Evolutionary conservation across 768 basidiomycete species (phyloP).

Genomic region (Pleurotus djamor): DNA sequence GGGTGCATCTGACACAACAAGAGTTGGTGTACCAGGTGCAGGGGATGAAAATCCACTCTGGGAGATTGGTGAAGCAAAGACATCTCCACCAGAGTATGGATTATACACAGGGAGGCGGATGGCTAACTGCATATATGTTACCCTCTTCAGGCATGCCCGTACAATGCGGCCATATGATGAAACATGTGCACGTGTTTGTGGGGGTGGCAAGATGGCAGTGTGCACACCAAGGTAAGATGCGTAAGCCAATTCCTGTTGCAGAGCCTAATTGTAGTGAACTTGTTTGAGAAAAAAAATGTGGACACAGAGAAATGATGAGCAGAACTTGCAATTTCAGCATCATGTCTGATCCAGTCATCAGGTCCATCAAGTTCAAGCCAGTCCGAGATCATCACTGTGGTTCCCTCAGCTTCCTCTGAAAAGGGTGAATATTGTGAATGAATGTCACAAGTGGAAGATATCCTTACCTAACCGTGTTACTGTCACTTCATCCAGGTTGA

Average conservation of each 20-base stretch:
- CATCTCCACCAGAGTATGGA: slow-evolving; percentile 37
- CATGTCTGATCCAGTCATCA: slow-evolving; percentile 94
- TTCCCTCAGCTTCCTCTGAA: slow-evolving; percentile 70
- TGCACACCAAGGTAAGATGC: slow-evolving; percentile 90
- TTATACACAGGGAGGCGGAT: slow-evolving; percentile 84
- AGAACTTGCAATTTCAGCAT: slow-evolving; percentile 89
- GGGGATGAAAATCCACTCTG: slow-evolving; percentile 11
- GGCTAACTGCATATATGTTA: slow-evolving; percentile 75
- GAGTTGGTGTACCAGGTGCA: slow-evolving; percentile 26
- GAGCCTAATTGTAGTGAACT: slow-evolving; percentile 52
- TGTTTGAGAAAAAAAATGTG: slow-evolving; percentile 8
- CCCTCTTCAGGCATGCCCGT: slow-evolving; percentile 68
- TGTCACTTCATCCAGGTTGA: slow-evolving; percentile 83
- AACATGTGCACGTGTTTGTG: slow-evolving; percentile 77
- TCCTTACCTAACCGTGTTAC: slow-evolving; percentile 81
- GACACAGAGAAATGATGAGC: slow-evolving; percentile 13
- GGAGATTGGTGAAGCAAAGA: slow-evolving; percentile 14
- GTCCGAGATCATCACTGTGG: slow-evolving; percentile 80
- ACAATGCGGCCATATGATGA: slow-evolving; percentile 94
- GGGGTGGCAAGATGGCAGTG: slow-evolving; percentile 85
- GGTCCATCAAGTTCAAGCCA: slow-evolving; percentile 95
- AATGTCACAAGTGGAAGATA: neutral
- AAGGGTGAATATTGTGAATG: too few relatives aligned
- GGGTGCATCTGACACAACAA: slow-evolving; percentile 32
- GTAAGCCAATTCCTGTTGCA: slow-evolving; percentile 90